A percentile compares a stretch with the other conserved stretches of the same genome.
phyloP scores from a whole-genome alignment of 805 yeast genomes.

The Vanderwaltozyma yarrowii region DNA sequence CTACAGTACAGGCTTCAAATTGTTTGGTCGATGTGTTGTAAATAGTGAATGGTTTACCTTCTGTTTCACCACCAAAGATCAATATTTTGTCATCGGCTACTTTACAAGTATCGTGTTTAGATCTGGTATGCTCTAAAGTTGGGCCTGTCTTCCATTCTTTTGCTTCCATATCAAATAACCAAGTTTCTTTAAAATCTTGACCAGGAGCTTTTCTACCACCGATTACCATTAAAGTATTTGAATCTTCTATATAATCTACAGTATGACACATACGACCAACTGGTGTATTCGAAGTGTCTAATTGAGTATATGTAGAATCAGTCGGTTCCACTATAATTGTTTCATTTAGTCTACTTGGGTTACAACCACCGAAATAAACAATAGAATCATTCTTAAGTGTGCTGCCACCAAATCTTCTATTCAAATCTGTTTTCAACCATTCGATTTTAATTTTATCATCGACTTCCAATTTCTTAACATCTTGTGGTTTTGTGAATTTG shows the following conservation, averaged over 20 bases:
- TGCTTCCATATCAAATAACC: conserved; percentile 25
- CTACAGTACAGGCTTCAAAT: conserved; percentile 7
- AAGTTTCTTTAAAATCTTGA: conserved; percentile 33
- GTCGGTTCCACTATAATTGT: conserved; percentile 5
- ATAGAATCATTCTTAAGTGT: conserved; percentile 5
- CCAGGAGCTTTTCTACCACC: conserved; percentile 68
- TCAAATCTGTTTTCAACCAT: conserved; percentile 2
- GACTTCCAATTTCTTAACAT: background rate
- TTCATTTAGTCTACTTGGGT: conserved; percentile 20
- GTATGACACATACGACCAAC: conserved; percentile 51
- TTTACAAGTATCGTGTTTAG: conserved; percentile 39
- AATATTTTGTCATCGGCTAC: conserved; percentile 27
- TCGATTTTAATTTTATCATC: background rate
- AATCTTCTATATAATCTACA: conserved; percentile 20
- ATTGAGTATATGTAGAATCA: background rate
- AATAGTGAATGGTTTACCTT: conserved; percentile 12
- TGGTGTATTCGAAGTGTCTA: conserved; percentile 12
- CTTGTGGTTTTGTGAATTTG: conserved; percentile 1
- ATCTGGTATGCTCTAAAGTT: conserved; percentile 37
- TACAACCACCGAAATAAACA: conserved; percentile 32
- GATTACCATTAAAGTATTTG: conserved; percentile 22
- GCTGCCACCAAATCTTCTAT: conserved; percentile 21
- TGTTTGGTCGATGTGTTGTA: conserved; percentile 10
- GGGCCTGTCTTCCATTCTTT: conserved; percentile 33
- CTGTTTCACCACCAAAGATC: conserved; percentile 42